These are phyloP conservation scores for Schoenoplectus triqueter DNA, from an alignment of 202 grass and related monocot genomes.

Conservation along the genomic window DNA sequence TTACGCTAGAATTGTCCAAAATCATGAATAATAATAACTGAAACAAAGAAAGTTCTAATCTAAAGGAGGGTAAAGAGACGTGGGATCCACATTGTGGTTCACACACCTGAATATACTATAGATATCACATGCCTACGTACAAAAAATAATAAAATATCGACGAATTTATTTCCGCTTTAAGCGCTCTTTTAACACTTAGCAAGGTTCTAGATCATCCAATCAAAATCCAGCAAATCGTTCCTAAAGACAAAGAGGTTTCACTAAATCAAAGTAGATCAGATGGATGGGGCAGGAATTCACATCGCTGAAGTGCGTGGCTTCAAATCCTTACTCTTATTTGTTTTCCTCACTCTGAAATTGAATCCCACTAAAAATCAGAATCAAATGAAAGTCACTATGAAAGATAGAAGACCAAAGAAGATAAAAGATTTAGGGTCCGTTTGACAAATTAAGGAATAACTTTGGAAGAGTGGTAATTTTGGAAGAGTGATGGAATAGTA, in stretches of 20 bases:
- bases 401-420: too few species aligned
- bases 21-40: too few species aligned
- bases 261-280: neutral
- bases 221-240: constrained; percentile 2
- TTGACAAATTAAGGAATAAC: too few species aligned
- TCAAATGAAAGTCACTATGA: too few species aligned
- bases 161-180: neutral
- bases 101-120: constrained; percentile 35
- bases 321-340: too few species aligned
- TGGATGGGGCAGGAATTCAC: neutral
- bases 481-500: too few species aligned
- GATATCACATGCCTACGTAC: constrained; percentile 31
- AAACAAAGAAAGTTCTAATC: neutral
- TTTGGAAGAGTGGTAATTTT: too few species aligned
- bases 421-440: too few species aligned
- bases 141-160: neutral
- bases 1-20: too few species aligned
- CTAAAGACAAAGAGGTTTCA: neutral
- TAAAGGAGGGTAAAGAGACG: neutral
- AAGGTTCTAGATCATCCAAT: neutral
- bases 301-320: too few species aligned
- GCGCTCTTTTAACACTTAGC: neutral
- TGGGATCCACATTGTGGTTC: constrained; percentile 19
- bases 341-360: too few species aligned
- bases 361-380: too few species aligned